Evolutionary conservation across 1,284 basidiomycete genomes (phyloP).

Genomic region (Ustilago lituana): DNA sequence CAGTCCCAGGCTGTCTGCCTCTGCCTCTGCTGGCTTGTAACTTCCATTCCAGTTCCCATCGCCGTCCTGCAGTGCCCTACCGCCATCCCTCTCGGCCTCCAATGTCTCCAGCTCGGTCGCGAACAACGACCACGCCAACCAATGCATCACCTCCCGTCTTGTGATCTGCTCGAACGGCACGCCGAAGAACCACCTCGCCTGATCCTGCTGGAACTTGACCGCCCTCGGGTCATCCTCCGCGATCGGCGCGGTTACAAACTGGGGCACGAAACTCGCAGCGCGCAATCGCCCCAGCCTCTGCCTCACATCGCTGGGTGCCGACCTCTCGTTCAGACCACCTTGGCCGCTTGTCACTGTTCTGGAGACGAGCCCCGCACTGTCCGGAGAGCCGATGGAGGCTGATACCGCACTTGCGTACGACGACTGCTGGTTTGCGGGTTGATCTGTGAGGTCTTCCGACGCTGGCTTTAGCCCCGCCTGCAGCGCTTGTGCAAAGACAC

Average conservation of each 20-base stretch:
- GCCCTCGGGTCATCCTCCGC: conserved; percentile 56
- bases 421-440: neutral
- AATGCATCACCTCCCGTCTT: conserved; percentile 56
- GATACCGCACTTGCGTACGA: conserved; percentile 25
- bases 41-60: neutral
- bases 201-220: conserved; percentile 49
- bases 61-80: neutral
- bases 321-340: conserved; percentile 7
- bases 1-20: neutral
- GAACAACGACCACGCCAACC: conserved; percentile 64
- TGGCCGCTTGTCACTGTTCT: too few relatives aligned
- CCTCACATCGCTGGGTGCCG: conserved; percentile 19
- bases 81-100: conserved; percentile 35
- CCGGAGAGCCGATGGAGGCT: neutral
- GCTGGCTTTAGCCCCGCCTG: conserved; percentile 41
- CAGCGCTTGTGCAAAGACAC: conserved; percentile 49
- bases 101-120: conserved; percentile 51
- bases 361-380: neutral
- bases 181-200: conserved; percentile 59
- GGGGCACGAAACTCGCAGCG: conserved; percentile 48
- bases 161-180: conserved; percentile 44
- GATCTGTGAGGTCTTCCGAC: too few relatives aligned
- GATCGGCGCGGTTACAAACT: conserved; percentile 48
- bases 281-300: conserved; percentile 37
- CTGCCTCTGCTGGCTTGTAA: neutral